These are phyloP conservation scores for Talaromyces wortmannii DNA, from an alignment of 495 filamentous ascomycete genomes.

Conservation along the genomic window DNA sequence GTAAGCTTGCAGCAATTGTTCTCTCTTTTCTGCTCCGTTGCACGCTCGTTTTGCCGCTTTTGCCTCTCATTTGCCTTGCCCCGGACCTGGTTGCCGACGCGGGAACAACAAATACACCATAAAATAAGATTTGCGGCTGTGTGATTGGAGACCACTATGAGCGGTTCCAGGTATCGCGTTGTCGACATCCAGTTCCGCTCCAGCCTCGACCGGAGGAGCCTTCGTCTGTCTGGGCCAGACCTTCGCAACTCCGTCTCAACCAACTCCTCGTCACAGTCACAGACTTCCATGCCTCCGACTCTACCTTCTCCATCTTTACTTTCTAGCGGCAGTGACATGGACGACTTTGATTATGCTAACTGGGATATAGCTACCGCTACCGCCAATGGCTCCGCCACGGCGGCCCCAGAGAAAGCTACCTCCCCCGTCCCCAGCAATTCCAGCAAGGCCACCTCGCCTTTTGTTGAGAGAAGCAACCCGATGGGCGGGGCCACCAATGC, in stretches of 20 bases:
- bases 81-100: background rate
- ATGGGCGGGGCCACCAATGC: slow-evolving; percentile 50
- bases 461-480: slow-evolving; percentile 55
- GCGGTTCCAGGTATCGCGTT: slow-evolving; percentile 1
- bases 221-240: background rate
- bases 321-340: slow-evolving; percentile 30
- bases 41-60: background rate
- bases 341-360: slow-evolving; percentile 15
- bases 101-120: background rate
- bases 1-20: background rate
- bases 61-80: background rate
- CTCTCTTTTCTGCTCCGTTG: slow-evolving; percentile 2
- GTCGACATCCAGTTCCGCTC: slow-evolving; percentile 1
- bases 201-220: background rate
- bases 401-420: slow-evolving; percentile 15
- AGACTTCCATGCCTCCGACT: slow-evolving; percentile 57
- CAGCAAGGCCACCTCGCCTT: slow-evolving; percentile 52
- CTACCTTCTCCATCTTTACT: slow-evolving; percentile 41
- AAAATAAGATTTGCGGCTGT: background rate
- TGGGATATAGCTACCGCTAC: slow-evolving; percentile 14
- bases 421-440: slow-evolving; percentile 28
- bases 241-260: background rate
- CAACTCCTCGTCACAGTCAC: background rate
- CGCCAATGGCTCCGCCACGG: slow-evolving; percentile 30
- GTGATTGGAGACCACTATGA: slow-evolving; percentile 1